A percentile compares a stretch with the other conserved stretches of the same genome.
Conservation (phyloP, 495 filamentous ascomycete species). For the Penicillium steckii region DNA sequence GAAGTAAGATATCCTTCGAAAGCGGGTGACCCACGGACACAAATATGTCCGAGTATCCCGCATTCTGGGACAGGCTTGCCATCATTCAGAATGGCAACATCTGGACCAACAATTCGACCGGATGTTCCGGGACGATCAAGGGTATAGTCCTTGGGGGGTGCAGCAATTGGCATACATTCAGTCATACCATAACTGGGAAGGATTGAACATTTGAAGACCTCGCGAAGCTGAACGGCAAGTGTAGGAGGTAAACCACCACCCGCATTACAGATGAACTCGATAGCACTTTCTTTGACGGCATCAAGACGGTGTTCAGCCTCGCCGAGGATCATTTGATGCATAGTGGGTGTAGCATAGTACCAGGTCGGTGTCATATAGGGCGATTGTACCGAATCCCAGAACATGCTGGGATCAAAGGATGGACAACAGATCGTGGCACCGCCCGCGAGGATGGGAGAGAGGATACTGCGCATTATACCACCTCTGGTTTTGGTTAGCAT, state of each 20-base stretch:
- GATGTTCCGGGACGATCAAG: constrained; percentile 44
- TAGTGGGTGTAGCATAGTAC: constrained; percentile 52
- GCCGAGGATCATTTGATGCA: constrained; percentile 43
- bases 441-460: constrained; percentile 39
- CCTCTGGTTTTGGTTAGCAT: constrained; percentile 21
- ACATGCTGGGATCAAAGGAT: constrained; percentile 46
- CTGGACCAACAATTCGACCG: constrained; percentile 38
- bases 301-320: constrained; percentile 26
- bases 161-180: constrained; percentile 48
- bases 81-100: constrained; percentile 35
- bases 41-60: constrained; percentile 35
- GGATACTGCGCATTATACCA: constrained; percentile 39
- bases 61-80: constrained; percentile 7
- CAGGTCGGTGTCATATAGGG: constrained; percentile 33
- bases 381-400: constrained; percentile 46
- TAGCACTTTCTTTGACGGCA: constrained; percentile 33
- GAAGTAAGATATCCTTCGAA: constrained; percentile 43
- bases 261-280: constrained; percentile 46
- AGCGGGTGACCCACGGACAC: constrained; percentile 41
- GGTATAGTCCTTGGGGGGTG: constrained; percentile 35
- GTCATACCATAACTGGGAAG: constrained; percentile 51
- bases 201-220: constrained; percentile 38
- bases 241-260: constrained; percentile 42
- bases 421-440: constrained; percentile 43
- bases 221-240: constrained; percentile 32